phyloP scores from a whole-genome alignment of 2,329 filamentous ascomycete genomes.

The Diaporthe destruens region DNA sequence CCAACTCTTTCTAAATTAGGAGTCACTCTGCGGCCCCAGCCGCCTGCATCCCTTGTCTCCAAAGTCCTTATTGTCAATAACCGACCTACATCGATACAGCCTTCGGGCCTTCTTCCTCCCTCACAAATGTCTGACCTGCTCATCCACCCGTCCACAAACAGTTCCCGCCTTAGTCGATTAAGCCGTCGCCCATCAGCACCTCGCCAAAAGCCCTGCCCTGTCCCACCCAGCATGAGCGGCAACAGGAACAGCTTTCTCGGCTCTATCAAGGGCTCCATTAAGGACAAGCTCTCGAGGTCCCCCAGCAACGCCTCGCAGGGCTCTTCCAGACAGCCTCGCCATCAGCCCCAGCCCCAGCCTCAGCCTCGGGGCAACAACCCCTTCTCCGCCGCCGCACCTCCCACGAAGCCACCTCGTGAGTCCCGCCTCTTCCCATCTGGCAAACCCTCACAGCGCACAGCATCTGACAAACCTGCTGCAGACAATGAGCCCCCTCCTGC shows the following conservation, averaged over 20 bases:
- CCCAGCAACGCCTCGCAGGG: slow-evolving; percentile 37
- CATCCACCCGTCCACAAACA: slow-evolving; percentile 32
- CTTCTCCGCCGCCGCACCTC: slow-evolving; percentile 41
- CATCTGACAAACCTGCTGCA: slow-evolving; percentile 36
- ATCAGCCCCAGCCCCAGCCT: slow-evolving; percentile 36
- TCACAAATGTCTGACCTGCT: slow-evolving; percentile 38
- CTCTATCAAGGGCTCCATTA: slow-evolving; percentile 51
- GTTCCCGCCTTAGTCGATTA: slow-evolving; percentile 24
- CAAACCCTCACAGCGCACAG: background rate
- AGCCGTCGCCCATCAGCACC: background rate
- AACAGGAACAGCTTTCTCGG: slow-evolving; percentile 44
- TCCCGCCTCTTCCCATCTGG: background rate
- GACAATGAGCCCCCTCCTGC: slow-evolving; percentile 53
- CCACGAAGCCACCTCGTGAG: slow-evolving; percentile 44
- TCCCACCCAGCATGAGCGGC: slow-evolving; percentile 30
- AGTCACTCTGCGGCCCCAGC: background rate
- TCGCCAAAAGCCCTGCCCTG: slow-evolving; percentile 19
- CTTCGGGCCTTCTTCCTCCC: background rate
- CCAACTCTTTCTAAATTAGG: slow-evolving; percentile 13
- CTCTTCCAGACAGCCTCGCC: slow-evolving; percentile 42
- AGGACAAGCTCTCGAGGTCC: slow-evolving; percentile 52
- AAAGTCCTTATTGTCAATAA: background rate
- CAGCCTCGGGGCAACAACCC: slow-evolving; percentile 39
- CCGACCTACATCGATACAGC: background rate
- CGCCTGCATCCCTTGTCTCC: background rate